phyloP scores from a whole-genome alignment of 495 filamentous ascomycete species.

The Melanomma pulvis-pyrius region DNA sequence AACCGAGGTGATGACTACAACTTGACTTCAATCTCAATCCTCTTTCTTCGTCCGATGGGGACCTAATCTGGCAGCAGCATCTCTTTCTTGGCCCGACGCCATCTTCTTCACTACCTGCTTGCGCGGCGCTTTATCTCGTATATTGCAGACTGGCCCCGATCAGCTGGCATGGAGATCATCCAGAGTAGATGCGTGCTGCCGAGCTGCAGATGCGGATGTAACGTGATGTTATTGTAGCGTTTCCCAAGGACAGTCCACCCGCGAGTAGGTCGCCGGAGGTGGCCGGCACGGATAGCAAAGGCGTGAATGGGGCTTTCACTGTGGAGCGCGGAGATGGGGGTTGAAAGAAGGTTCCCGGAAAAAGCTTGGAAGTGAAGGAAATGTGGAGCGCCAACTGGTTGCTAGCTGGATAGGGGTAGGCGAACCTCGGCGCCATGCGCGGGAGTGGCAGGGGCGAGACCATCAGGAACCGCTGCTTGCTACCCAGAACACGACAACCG shows the following conservation, averaged over 20 bases:
- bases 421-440: not conserved
- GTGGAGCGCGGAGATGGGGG: slow-evolving; percentile 3
- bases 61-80: not conserved
- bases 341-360: slow-evolving; percentile 33
- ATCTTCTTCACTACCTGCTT: not conserved
- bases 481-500: not conserved
- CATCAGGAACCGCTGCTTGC: not conserved
- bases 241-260: not conserved
- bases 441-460: not conserved
- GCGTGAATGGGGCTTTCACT: not conserved
- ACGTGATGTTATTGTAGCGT: slow-evolving; percentile 11
- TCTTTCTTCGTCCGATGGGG: not conserved
- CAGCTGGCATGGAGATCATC: slow-evolving; percentile 16
- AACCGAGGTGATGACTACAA: not conserved
- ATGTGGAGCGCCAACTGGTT: not conserved
- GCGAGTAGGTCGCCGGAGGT: not conserved
- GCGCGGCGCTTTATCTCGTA: slow-evolving; percentile 24
- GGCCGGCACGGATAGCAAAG: not conserved
- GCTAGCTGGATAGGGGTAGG: not conserved
- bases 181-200: slow-evolving; percentile 10
- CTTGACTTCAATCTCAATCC: not conserved
- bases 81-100: slow-evolving; percentile 2
- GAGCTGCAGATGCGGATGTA: slow-evolving; percentile 16
- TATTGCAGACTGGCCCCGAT: slow-evolving; percentile 22
- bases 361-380: not conserved